Conservation (phyloP, 345 rosid species). For the Aquilaria yunnanensis region DNA sequence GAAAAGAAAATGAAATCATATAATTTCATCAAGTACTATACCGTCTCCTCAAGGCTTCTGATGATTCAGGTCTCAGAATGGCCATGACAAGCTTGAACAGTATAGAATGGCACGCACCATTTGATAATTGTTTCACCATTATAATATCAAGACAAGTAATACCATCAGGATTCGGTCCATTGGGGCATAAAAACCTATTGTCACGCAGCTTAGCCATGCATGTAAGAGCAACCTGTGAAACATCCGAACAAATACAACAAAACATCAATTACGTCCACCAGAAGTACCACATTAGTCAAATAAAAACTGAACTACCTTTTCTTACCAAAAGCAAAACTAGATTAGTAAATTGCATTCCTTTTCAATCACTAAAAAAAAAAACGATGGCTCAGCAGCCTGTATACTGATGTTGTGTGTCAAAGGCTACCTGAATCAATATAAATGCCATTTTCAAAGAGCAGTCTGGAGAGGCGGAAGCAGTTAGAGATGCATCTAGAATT, state of each 20-base stretch:
- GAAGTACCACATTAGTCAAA: conserved; percentile 1
- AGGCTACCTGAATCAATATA: conserved; percentile 62
- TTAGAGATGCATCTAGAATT: conserved; percentile 85
- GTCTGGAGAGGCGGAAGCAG: conserved; percentile 93
- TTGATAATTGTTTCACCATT: conserved; percentile 70
- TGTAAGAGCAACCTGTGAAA: conserved; percentile 83
- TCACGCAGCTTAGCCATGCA: conserved; percentile 95
- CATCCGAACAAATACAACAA: conserved; percentile 11
- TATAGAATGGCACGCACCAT: conserved; percentile 87
- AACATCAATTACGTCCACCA: neutral
- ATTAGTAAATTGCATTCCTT: too few species aligned
- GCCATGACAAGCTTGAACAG: conserved; percentile 85
- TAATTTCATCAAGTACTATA: conserved; percentile 24
- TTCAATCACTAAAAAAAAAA: neutral
- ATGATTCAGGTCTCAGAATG: conserved; percentile 79
- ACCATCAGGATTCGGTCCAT: conserved; percentile 61
- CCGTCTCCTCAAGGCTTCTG: conserved; percentile 98
- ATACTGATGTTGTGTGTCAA: neutral
- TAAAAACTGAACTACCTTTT: neutral
- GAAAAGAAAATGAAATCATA: conserved; percentile 8
- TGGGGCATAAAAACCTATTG: conserved; percentile 66
- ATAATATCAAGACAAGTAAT: conserved; percentile 82
- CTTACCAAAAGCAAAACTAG: too few species aligned
- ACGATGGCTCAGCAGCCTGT: neutral
- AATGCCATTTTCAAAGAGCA: conserved; percentile 92